These are phyloP conservation scores for Cladophialophora psammophila DNA, from an alignment of 2,329 filamentous ascomycete species.

Conservation along the genomic window DNA sequence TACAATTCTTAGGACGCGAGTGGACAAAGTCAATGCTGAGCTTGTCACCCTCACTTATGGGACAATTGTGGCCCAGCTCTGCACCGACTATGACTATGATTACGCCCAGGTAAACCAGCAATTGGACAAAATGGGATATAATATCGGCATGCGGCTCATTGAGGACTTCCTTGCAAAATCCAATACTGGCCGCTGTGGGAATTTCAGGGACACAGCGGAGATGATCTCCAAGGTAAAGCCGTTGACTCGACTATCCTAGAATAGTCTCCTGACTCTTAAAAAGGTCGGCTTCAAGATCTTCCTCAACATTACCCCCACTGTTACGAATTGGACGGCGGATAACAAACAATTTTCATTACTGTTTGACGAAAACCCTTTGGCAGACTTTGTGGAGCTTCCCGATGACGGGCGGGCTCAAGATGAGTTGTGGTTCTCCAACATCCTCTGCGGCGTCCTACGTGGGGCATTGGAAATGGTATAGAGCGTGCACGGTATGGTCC, in stretches of 20 bases:
- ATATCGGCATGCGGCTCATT: constrained; percentile 93
- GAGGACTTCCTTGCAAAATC: constrained; percentile 98
- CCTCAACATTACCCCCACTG: constrained; percentile 90
- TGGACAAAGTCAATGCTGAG: constrained; percentile 98
- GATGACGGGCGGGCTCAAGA: constrained; percentile 96
- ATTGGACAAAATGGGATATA: constrained; percentile 98
- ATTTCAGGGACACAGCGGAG: constrained; percentile 95
- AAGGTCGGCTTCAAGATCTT: constrained; percentile 99
- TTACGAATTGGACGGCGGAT: constrained; percentile 95
- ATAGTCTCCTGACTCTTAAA: constrained; percentile 12
- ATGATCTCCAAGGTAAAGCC: constrained; percentile 83
- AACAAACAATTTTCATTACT: constrained; percentile 95
- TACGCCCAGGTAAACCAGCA: constrained; percentile 97
- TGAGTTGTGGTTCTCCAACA: constrained; percentile 98
- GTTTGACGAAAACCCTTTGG: constrained; percentile 95
- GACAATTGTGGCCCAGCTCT: constrained; percentile 94
- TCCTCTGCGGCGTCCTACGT: constrained; percentile 89
- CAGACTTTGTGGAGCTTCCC: constrained; percentile 95
- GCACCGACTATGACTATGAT: constrained; percentile 93
- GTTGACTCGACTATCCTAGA: background rate
- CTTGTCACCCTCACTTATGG: constrained; percentile 97
- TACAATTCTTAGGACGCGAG: constrained; percentile 71
- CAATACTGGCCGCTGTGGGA: constrained; percentile 84
- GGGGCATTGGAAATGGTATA: constrained; percentile 93
- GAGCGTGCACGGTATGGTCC: constrained; percentile 20